These are phyloP conservation scores for Glutinoglossum americanum DNA, from an alignment of 495 filamentous ascomycete genomes.

Conservation along the genomic window DNA sequence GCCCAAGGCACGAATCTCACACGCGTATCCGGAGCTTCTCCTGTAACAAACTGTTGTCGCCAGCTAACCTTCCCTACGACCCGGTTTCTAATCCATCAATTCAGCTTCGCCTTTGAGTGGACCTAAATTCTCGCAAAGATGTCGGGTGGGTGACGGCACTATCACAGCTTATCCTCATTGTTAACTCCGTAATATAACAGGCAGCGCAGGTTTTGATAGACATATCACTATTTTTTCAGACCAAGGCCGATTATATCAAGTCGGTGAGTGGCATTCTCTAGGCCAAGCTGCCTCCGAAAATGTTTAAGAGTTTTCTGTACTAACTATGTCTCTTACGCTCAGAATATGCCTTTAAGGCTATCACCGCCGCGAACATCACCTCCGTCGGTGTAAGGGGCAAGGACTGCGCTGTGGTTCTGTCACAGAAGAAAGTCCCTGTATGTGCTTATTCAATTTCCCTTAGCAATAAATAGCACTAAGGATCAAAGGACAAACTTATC, in stretches of 20 bases:
- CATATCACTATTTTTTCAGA: constrained; percentile 99
- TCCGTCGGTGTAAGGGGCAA: constrained; percentile 90
- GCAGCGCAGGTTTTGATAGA: constrained; percentile 89
- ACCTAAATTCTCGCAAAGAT: neutral
- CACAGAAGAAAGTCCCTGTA: constrained; percentile 99
- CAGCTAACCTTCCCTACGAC: no score
- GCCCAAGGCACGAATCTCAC: neutral
- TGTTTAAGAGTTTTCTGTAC: neutral
- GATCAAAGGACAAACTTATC: constrained; percentile 80
- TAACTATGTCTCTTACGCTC: neutral
- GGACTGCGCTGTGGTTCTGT: constrained; percentile 87
- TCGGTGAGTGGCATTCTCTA: constrained; percentile 46
- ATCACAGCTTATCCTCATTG: neutral
- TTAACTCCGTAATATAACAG: constrained; percentile 21
- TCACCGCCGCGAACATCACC: constrained; percentile 96
- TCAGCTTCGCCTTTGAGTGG: no score
- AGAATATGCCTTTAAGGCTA: constrained; percentile 99
- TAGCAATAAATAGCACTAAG: neutral
- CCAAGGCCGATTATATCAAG: constrained; percentile 95
- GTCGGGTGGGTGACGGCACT: constrained; percentile 8
- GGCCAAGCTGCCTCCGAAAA: neutral
- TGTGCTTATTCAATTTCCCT: constrained; percentile 17
- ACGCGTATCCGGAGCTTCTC: neutral
- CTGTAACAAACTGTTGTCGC: no score
- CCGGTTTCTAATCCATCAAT: no score